These are phyloP conservation scores for Mycena amicta DNA, from an alignment of 768 basidiomycete genomes.

Conservation along the genomic window DNA sequence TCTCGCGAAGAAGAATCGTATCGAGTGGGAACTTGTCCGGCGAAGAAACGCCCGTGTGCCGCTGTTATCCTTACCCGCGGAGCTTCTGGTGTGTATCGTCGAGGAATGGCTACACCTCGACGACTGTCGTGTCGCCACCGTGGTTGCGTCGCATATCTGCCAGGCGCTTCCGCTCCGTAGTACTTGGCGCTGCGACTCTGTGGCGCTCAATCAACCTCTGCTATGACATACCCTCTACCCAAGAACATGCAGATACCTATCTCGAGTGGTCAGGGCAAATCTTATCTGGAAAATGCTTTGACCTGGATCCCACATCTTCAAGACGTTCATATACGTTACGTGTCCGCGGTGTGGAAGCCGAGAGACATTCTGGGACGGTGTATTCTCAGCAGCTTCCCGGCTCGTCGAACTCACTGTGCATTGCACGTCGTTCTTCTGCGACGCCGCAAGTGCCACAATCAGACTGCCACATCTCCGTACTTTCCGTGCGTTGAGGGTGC, in stretches of 20 bases:
- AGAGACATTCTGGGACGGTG: neutral
- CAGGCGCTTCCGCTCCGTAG: neutral
- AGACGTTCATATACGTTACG: neutral
- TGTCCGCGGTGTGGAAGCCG: neutral
- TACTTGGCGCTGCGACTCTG: neutral
- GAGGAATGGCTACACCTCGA: neutral
- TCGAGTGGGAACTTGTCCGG: neutral
- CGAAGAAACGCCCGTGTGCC: neutral
- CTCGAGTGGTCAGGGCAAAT: neutral
- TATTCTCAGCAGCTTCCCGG: neutral
- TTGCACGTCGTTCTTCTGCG: neutral
- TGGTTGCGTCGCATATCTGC: neutral
- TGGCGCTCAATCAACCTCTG: neutral
- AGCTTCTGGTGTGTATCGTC: neutral
- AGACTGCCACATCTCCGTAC: neutral
- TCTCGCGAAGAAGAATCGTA: neutral
- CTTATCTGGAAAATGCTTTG: neutral
- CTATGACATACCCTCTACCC: neutral
- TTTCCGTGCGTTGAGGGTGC: neutral
- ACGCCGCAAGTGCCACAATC: neutral
- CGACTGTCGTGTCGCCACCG: neutral
- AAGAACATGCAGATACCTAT: neutral
- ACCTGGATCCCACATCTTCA: neutral
- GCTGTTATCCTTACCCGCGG: neutral
- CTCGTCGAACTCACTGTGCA: neutral